Base-by-base conservation (phyloP, 208 protist genomes). In the Acanthamoeba healyi region DNA sequence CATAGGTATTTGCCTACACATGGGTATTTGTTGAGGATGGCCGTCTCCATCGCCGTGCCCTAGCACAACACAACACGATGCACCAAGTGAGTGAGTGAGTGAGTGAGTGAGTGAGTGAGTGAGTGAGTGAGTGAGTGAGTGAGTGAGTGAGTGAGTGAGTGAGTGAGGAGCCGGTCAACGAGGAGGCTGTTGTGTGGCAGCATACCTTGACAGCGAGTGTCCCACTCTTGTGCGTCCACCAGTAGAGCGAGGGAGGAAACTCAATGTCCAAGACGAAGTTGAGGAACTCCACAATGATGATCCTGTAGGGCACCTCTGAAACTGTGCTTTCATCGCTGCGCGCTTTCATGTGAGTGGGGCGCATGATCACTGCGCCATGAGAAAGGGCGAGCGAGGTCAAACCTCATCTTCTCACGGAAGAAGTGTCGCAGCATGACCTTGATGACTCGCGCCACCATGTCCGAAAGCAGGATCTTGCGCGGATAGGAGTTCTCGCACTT, bases 391-490 rank as follows among this genome's bases (percentile, higher is more conserved):
- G 22, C 15, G 54, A 61, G 54, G 54, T 22, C 12, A 61, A n/a
- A 58, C 77, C 51, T 2, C 46, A 88, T 88, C 32, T 88, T 32
- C 29, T 88, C 46, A 46, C 79, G 79, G 49, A 88, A 88, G 79
- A 54, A 88, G 49, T 19, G 51, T 7, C 79, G 79, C n/a, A 88
- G 46, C 79, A 88, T 63, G 32, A 88, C 79, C 51, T 88, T 88
- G 79, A 61, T n/a, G 29, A 88, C 79, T 24, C 79, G 42, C 14
- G 79, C 79, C 5, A 88, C 40, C 79, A 88, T 88, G 32, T 88
- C 79, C 15, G 79, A 88, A 17, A 88, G 51, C 12, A 88, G 32
- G 44, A 88, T 88, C 79, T 88, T 88, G 49, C 79, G 79, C 17
- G 79, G 79, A 12, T 88, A 88, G 22, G 79, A 88, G 49, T 88